These are phyloP conservation scores for Aspergillus diversus DNA, from an alignment of 495 filamentous ascomycete species.

Conservation along the genomic window DNA sequence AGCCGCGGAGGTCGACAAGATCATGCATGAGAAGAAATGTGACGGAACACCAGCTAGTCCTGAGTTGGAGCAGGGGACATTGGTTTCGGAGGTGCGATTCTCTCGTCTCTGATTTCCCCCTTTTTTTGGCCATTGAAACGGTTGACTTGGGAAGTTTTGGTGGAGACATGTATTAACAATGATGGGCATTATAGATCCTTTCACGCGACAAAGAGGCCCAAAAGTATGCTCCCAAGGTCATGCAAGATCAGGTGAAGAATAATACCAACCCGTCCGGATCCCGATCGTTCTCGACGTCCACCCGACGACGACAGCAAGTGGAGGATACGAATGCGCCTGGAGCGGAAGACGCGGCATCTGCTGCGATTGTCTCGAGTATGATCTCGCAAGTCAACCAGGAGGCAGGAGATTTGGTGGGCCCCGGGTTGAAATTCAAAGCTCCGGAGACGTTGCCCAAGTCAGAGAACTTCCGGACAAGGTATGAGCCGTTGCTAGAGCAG, in stretches of 20 bases:
- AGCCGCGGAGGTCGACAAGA: constrained; percentile 58
- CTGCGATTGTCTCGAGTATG: constrained; percentile 43
- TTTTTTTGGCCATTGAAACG: constrained; percentile 7
- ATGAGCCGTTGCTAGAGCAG: constrained; percentile 80
- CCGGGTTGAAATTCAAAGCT: constrained; percentile 74
- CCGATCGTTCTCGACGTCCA: constrained; percentile 63
- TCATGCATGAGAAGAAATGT: constrained; percentile 51
- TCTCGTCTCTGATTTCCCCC: constrained; percentile 6
- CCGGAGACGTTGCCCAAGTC: constrained; percentile 67
- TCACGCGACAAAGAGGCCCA: constrained; percentile 62
- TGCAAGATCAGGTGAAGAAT: constrained; percentile 59
- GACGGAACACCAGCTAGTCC: constrained; percentile 54
- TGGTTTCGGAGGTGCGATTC: constrained; percentile 61
- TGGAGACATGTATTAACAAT: too few relatives aligned
- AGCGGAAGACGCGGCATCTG: constrained; percentile 31
- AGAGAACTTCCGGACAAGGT: constrained; percentile 71
- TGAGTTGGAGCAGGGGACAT: constrained; percentile 67
- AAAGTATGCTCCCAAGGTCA: constrained; percentile 69
- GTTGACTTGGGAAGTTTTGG: too few relatives aligned
- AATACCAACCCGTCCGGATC: constrained; percentile 41
- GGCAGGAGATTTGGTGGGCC: constrained; percentile 32
- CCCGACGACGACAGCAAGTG: constrained; percentile 41
- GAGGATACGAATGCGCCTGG: constrained; percentile 20
- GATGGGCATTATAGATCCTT: constrained; percentile 55
- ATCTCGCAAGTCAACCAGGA: constrained; percentile 40